A percentile compares a stretch with the other conserved stretches of the same genome.
These are phyloP conservation scores for Baudoinia panamericana DNA, from an alignment of 495 filamentous ascomycete genomes.

Conservation along the genomic window DNA sequence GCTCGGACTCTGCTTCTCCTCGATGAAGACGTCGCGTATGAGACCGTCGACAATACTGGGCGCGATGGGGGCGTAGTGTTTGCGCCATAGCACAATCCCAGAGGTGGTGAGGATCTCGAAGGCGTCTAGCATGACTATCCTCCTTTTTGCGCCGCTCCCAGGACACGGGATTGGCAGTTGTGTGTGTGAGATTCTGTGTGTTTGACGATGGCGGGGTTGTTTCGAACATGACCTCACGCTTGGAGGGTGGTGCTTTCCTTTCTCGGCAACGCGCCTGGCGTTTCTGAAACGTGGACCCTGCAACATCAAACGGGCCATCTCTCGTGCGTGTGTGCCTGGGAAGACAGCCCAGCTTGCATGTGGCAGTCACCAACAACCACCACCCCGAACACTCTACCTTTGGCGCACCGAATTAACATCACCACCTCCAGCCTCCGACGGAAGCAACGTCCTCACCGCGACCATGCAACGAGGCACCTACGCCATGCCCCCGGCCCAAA, in stretches of 20 bases:
- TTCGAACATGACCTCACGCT: slow-evolving; percentile 9
- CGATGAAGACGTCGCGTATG: slow-evolving; percentile 93
- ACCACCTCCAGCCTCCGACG: too few relatives aligned
- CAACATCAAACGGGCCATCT: too few relatives aligned
- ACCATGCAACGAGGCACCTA: slow-evolving; percentile 73
- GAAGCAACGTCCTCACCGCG: background rate
- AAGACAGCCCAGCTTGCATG: too few relatives aligned
- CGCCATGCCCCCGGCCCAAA: slow-evolving; percentile 57
- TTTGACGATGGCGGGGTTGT: slow-evolving; percentile 4
- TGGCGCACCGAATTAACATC: background rate
- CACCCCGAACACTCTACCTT: background rate
- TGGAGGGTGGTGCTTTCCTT: too few relatives aligned
- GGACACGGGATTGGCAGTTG: background rate
- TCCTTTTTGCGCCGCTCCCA: too few relatives aligned
- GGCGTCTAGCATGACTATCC: slow-evolving; percentile 65
- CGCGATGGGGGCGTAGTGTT: slow-evolving; percentile 65
- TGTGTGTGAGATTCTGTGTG: too few relatives aligned
- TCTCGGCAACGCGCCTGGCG: too few relatives aligned
- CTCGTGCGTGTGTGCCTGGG: too few relatives aligned
- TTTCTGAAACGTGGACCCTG: slow-evolving; percentile 7
- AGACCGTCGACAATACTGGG: slow-evolving; percentile 81
- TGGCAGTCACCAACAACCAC: background rate
- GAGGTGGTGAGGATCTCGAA: slow-evolving; percentile 95
- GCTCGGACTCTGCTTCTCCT: slow-evolving; percentile 59
- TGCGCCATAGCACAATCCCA: slow-evolving; percentile 93